Percentiles rank a stretch among this genome's conserved stretches.
Conservation (phyloP, 2,329 filamentous ascomycete genomes). For the Mycosphaerella arachidis region DNA sequence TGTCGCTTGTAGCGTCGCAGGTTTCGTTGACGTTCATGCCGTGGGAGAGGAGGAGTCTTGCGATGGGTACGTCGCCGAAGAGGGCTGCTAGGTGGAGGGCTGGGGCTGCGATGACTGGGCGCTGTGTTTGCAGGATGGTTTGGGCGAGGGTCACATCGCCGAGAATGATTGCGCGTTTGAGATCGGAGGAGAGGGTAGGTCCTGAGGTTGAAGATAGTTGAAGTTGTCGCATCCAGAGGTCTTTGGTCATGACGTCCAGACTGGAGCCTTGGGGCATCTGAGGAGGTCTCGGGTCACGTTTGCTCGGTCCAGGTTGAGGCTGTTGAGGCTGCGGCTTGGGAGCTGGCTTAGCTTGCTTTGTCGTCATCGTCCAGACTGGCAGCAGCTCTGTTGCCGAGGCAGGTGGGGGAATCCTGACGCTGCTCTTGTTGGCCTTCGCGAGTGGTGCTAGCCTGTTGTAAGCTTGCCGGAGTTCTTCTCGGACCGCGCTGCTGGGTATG, state of each 20-base stretch:
- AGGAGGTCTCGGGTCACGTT: not conserved
- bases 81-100: constrained; percentile 9
- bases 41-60: constrained; percentile 1
- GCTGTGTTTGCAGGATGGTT: constrained; percentile 1
- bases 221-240: constrained; percentile 1
- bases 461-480: not conserved
- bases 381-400: constrained; percentile 2
- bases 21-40: not conserved
- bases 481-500: not conserved
- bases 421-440: not conserved
- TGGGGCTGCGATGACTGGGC: not conserved
- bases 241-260: constrained; percentile 2
- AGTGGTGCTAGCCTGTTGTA: not conserved
- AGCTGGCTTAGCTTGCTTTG: not conserved
- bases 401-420: not conserved
- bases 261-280: not conserved
- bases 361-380: constrained; percentile 9
- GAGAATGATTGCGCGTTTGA: constrained; percentile 6
- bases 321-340: not conserved
- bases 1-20: constrained; percentile 2
- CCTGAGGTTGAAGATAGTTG: not conserved
- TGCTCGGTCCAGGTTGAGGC: not conserved
- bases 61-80: constrained; percentile 5
- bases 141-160: not conserved
- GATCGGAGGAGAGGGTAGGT: not conserved